A percentile compares a stretch with the other conserved stretches of the same genome.
phyloP scores from a whole-genome alignment of 2,329 filamentous ascomycete genomes.

The Pestalotiopsis sp. region DNA sequence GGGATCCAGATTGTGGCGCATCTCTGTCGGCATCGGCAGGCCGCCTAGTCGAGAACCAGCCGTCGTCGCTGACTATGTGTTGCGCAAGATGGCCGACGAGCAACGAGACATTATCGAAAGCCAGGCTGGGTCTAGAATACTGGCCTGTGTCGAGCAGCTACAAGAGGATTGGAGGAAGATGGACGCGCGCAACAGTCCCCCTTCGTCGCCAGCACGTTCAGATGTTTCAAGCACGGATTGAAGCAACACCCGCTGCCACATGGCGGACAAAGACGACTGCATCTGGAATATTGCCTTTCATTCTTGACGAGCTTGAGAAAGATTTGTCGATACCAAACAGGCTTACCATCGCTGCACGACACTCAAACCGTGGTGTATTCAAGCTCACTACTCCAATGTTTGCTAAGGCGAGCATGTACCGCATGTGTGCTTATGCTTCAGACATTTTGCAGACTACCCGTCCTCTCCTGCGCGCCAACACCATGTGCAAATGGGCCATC shows the following conservation, averaged over 20 bases:
- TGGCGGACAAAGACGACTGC: neutral
- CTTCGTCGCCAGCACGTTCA: neutral
- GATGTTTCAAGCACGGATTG: neutral
- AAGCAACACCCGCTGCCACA: neutral
- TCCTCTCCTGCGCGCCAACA: constrained; percentile 3
- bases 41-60: constrained; percentile 68
- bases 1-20: constrained; percentile 52
- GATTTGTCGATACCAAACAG: neutral
- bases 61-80: constrained; percentile 76
- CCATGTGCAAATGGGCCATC: constrained; percentile 24
- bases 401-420: neutral
- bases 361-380: neutral
- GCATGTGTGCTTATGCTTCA: neutral
- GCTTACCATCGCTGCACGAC: neutral
- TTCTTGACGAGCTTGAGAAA: neutral
- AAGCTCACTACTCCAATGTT: neutral
- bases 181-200: neutral
- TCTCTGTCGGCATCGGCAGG: constrained; percentile 87
- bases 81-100: constrained; percentile 63
- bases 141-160: constrained; percentile 50
- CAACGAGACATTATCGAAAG: constrained; percentile 56
- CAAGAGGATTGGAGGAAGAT: constrained; percentile 37
- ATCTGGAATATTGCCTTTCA: neutral
- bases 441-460: neutral
- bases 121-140: constrained; percentile 54